Conservation (phyloP, 169 alveolate species). For the Eimeria falciformis region DNA sequence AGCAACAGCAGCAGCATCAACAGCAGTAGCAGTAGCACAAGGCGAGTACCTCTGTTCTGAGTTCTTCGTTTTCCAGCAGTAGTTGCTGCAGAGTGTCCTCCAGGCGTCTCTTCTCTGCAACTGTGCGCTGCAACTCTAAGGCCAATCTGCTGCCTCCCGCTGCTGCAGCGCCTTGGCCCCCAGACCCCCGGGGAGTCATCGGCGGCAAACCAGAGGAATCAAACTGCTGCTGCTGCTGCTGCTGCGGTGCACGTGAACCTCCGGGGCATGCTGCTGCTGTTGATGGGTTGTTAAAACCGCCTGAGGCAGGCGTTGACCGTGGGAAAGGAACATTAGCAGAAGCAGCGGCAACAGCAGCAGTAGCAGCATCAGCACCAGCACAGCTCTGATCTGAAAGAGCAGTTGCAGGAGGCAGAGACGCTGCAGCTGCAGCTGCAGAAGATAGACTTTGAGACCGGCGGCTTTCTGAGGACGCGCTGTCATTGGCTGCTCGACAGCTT, state of each 20-base stretch:
- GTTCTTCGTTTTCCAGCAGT: constrained; percentile 70
- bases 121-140: constrained; percentile 61
- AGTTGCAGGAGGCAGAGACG: neutral
- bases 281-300: neutral
- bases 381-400: neutral
- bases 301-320: neutral
- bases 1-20: neutral
- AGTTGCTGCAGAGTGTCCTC: constrained; percentile 72
- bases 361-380: constrained; percentile 18
- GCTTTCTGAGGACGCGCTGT: neutral
- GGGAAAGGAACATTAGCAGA: constrained; percentile 6
- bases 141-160: constrained; percentile 45
- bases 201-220: neutral
- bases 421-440: constrained; percentile 16
- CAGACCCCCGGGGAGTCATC: constrained; percentile 15
- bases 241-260: constrained; percentile 1
- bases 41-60: constrained; percentile 58
- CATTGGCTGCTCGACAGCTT: no score
- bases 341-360: neutral
- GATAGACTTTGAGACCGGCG: neutral
- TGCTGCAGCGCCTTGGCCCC: constrained; percentile 30
- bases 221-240: constrained; percentile 61
- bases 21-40: constrained; percentile 55
- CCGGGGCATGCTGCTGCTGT: constrained; percentile 1
- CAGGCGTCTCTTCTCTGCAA: constrained; percentile 35